Evolutionary conservation across 2,329 filamentous ascomycete species (phyloP).

Genomic region (Aphanoascus verrucosus): DNA sequence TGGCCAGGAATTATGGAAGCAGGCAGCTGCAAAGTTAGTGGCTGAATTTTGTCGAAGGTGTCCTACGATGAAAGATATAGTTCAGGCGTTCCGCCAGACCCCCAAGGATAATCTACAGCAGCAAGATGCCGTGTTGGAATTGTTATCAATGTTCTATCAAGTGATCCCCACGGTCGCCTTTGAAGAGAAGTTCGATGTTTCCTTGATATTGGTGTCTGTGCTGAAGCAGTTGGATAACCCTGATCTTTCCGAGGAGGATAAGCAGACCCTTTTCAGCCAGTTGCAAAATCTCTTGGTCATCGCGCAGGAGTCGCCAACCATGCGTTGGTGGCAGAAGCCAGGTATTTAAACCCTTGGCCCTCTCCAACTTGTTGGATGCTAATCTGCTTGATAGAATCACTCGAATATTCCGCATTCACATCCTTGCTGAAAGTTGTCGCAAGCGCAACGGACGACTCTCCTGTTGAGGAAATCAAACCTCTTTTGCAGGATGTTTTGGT

Average conservation of each 20-base stretch:
- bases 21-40: slow-evolving; percentile 56
- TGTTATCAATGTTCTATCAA: slow-evolving; percentile 77
- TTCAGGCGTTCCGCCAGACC: slow-evolving; percentile 61
- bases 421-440: slow-evolving; percentile 33
- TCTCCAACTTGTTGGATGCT: slow-evolving; percentile 2
- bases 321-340: slow-evolving; percentile 80
- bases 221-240: slow-evolving; percentile 50
- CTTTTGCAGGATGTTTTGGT: slow-evolving; percentile 28
- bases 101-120: slow-evolving; percentile 60
- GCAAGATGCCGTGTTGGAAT: slow-evolving; percentile 63
- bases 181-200: slow-evolving; percentile 80
- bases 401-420: slow-evolving; percentile 35
- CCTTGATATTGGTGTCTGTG: slow-evolving; percentile 59
- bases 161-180: slow-evolving; percentile 67
- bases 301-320: slow-evolving; percentile 66
- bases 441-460: slow-evolving; percentile 23
- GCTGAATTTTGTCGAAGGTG: slow-evolving; percentile 68
- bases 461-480: slow-evolving; percentile 26
- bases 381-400: slow-evolving; percentile 20
- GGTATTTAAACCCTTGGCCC: slow-evolving; percentile 26
- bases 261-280: slow-evolving; percentile 56
- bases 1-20: slow-evolving; percentile 51
- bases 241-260: slow-evolving; percentile 37
- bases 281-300: slow-evolving; percentile 72
- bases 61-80: slow-evolving; percentile 71